phyloP scores from a whole-genome alignment of 2,329 filamentous ascomycete genomes.

The Penicillium rolfsii region DNA sequence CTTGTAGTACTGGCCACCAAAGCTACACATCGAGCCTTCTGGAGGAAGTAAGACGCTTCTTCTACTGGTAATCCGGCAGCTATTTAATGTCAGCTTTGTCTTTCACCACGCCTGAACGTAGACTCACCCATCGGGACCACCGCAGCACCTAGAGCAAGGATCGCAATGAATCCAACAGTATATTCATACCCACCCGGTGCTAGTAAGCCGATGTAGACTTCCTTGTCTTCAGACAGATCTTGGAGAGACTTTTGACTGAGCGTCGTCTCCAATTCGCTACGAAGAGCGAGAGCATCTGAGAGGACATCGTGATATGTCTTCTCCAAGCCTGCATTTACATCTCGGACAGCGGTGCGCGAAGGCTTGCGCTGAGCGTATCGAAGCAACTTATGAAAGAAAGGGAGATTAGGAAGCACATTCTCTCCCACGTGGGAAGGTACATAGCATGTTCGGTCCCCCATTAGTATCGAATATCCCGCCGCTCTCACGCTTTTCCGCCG shows the following conservation, averaged over 20 bases:
- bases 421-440: constrained; percentile 36
- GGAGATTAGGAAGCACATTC: constrained; percentile 37
- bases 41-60: constrained; percentile 39
- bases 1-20: constrained; percentile 18
- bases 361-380: constrained; percentile 34
- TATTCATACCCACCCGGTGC: constrained; percentile 44
- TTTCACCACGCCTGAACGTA: background rate
- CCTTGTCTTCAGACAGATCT: constrained; percentile 32
- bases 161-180: constrained; percentile 39
- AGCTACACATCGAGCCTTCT: constrained; percentile 25
- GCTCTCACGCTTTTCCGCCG: background rate
- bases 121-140: constrained; percentile 40
- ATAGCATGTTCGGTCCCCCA: constrained; percentile 29
- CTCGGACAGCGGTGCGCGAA: constrained; percentile 34
- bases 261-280: constrained; percentile 25
- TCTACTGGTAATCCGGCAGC: constrained; percentile 34
- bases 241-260: constrained; percentile 21
- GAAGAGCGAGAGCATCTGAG: constrained; percentile 37
- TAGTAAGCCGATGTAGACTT: constrained; percentile 40
- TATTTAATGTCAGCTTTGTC: constrained; percentile 4
- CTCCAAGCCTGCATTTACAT: constrained; percentile 38
- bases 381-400: constrained; percentile 39
- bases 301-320: constrained; percentile 39
- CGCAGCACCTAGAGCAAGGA: constrained; percentile 39
- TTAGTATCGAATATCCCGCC: constrained; percentile 13